These are phyloP conservation scores for Cyberlindnera xylosilytica DNA, from an alignment of 805 yeast species.

Conservation along the genomic window DNA sequence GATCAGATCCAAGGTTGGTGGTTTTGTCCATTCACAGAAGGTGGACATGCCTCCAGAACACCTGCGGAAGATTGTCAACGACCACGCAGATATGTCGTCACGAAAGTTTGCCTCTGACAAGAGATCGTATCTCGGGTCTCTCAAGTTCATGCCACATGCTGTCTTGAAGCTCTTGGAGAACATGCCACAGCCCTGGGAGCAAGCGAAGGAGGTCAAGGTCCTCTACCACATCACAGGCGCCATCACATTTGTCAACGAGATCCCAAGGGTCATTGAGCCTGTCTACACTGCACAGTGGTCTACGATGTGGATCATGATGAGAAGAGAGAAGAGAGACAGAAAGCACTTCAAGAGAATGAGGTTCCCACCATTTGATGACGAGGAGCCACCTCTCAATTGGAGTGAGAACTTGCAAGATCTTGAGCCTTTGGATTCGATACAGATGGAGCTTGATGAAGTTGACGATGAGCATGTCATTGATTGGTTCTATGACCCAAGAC, in stretches of 20 bases:
- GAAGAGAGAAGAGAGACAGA: slow-evolving; percentile 90
- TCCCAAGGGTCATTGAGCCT: slow-evolving; percentile 89
- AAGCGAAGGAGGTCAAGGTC: slow-evolving; percentile 77
- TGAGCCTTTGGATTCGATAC: slow-evolving; percentile 71
- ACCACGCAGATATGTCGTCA: slow-evolving; percentile 83
- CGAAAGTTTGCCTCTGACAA: slow-evolving; percentile 79
- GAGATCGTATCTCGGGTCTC: slow-evolving; percentile 82
- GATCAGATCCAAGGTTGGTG: slow-evolving; percentile 31
- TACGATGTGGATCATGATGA: slow-evolving; percentile 86
- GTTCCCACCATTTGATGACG: slow-evolving; percentile 96
- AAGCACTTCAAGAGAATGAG: slow-evolving; percentile 86
- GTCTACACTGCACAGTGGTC: slow-evolving; percentile 96
- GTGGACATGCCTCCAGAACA: slow-evolving; percentile 94
- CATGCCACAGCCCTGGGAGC: slow-evolving; percentile 99
- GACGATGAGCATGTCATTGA: slow-evolving; percentile 61
- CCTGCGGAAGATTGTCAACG: slow-evolving; percentile 74
- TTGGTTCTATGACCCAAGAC: slow-evolving; percentile 81
- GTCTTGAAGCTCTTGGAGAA: slow-evolving; percentile 83
- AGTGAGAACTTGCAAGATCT: slow-evolving; percentile 71
- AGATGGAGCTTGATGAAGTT: slow-evolving; percentile 57
- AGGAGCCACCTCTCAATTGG: slow-evolving; percentile 88
- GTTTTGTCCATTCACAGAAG: slow-evolving; percentile 57
- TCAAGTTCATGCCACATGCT: slow-evolving; percentile 96
- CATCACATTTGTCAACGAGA: slow-evolving; percentile 89
- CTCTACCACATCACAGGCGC: slow-evolving; percentile 92